A percentile compares a stretch with the other conserved stretches of the same genome.
phyloP scores from a whole-genome alignment of 2,329 filamentous ascomycete genomes.

The Westerdykella sp. region DNA sequence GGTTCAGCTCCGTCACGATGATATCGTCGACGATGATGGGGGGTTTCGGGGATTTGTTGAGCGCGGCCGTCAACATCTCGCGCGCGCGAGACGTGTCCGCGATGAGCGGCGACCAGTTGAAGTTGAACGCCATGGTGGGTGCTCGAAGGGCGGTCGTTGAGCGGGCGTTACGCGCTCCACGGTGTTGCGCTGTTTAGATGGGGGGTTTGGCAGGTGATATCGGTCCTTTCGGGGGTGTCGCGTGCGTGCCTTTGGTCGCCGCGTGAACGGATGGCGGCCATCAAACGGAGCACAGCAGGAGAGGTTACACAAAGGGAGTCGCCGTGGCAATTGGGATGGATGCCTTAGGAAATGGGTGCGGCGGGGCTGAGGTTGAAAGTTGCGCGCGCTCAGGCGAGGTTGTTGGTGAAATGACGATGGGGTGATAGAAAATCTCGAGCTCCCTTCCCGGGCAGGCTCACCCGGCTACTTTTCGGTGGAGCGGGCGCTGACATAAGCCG shows the following conservation, averaged over 20 bases:
- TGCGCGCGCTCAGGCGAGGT: not conserved
- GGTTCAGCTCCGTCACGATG: conserved; percentile 93
- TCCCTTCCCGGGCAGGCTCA: too few relatives aligned
- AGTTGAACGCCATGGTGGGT: conserved; percentile 90
- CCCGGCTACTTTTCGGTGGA: too few relatives aligned
- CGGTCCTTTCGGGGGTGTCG: conserved; percentile 19
- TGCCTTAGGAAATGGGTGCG: not conserved
- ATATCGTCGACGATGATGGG: conserved; percentile 99
- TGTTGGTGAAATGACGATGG: conserved; percentile 2
- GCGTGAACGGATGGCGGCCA: conserved; percentile 27
- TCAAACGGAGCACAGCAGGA: conserved; percentile 7
- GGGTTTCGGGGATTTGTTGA: conserved; percentile 97
- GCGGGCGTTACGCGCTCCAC: conserved; percentile 16
- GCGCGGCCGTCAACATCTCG: conserved; percentile 85
- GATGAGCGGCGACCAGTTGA: conserved; percentile 99
- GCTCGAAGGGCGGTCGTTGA: not conserved
- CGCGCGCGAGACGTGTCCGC: conserved; percentile 88
- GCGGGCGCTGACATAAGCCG: too few relatives aligned
- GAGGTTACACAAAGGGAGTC: conserved; percentile 2
- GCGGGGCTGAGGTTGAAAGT: not conserved
- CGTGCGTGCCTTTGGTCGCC: conserved; percentile 34
- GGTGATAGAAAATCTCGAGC: not conserved
- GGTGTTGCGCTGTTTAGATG: conserved; percentile 10
- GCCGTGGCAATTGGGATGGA: conserved; percentile 1
- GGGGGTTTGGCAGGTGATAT: conserved; percentile 17